Base-by-base conservation (phyloP, 768 basidiomycete species). In the Suillus ampliporus region DNA sequence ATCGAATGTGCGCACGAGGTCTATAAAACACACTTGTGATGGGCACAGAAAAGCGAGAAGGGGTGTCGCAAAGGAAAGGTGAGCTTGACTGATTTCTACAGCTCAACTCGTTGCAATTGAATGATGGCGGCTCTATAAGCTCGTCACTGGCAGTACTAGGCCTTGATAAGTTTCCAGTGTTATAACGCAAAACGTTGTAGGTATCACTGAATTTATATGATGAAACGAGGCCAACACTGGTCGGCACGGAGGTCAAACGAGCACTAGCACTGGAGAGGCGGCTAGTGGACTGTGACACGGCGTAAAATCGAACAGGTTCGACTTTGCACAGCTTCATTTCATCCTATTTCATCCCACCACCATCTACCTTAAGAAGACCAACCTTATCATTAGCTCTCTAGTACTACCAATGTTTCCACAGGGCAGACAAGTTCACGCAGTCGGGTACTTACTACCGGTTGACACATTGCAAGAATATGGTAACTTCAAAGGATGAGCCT, bases 231-330 rank as follows among this genome's bases (percentile, higher is more conserved):
- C 14, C n/a, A 37, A 53, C 35, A 26, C 47, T 26, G 26, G 41
- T 23, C 23, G 7, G 26, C 50, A 56, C 53, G 53, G 37, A 37
- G n/a, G 52, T 11, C 23, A 38, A 51, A 51, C 17, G 48, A 51
- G 50, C 28, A 51, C 50, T 51, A n/a, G 50, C 50, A 51, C 50
- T 51, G 50, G 50, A 19, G 50, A 34, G 50, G 28, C 50, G n/a
- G 50, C 50, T 31, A 28, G 50, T 28, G 34, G 31, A 51, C 50
- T 51, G 50, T 51, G 50, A 51, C 34, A n/a, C 50, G 31, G 50
- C 11, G 31, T 51, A 51, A 51, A 28, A 31, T 51, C 31, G 19
- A 50, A 15, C 50, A 6, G 13, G 50, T 51, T 51, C 10, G 19
- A n/a, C 19, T 31, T 51, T 51, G 28, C 50, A 51, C 50, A 51